Evolutionary conservation across 305 asterid genomes (phyloP), one percentile per base, ranked within the genome.

Genomic region (Caryopteris hybrid): DNA sequence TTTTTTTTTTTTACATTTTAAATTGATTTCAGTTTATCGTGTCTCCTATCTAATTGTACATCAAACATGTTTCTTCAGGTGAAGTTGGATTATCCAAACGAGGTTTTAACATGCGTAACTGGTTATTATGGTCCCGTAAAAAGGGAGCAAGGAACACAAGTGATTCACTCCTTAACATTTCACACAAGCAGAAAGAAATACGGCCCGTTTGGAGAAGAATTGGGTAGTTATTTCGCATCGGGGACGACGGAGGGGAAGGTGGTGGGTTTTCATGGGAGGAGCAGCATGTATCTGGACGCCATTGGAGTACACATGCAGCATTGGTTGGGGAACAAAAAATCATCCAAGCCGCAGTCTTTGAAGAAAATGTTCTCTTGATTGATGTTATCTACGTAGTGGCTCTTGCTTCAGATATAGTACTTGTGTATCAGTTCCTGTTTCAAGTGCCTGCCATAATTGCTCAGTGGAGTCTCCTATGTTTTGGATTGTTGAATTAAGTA

Each of bases 291-390:
- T 43, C 80, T 91, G 72, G 96, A 86, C 50, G 97, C 97, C 20
- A 82, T 91, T 59, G 96, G 96, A 56, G 91, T 91, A 16, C 97
- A 91, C 68, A 86, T 85, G 96, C 93, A 88, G 54, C 95, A 88
- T 57, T 88, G 95, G 96, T 57, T 81, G 66, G 90, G 87, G 23
- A 80, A 80, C 78, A 83, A 82, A 14, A 85, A 60, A 75, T 17
- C 74, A 39, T 25, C 79, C 8, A 85, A 70, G 79, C 79, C 80
- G 46, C 68, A 79, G 6, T 81, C 87, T 60, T 43, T 79, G 10
- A 74, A 34, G 80, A 87, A 82, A 33, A 61, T 64, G 5, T 76
- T 85, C 70, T 59, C 75, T 46, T 76, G 74, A 71, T 43, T 43
- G 4, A 43, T 22, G 20, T 43, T 47, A 10, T 20, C 2, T 27